Conservation (phyloP, 345 rosid species). For the Gossypium sturtianum region DNA sequence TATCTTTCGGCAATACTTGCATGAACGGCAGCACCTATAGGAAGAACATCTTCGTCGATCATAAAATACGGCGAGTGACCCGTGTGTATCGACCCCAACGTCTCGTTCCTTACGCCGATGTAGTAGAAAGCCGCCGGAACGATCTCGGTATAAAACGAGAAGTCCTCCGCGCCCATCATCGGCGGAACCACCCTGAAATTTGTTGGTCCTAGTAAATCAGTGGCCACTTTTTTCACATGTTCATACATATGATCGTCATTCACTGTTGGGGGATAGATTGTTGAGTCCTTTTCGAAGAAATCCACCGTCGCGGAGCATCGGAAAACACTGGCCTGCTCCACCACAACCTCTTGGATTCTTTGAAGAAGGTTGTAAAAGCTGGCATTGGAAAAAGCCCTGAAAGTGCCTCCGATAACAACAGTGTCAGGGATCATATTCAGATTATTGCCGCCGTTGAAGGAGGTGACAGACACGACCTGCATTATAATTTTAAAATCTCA, state of each 20-base stretch:
- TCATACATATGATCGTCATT: conserved; percentile 54
- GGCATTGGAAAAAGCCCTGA: conserved; percentile 73
- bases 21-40: conserved; percentile 73
- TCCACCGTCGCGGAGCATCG: conserved; percentile 58
- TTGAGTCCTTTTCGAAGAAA: conserved; percentile 61
- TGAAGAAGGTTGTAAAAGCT: conserved; percentile 60
- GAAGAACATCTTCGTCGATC: conserved; percentile 84
- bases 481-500: not conserved
- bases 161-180: conserved; percentile 93
- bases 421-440: conserved; percentile 41
- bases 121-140: conserved; percentile 76
- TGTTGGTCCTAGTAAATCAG: conserved; percentile 47
- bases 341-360: conserved; percentile 71
- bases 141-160: conserved; percentile 64
- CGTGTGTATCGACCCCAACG: conserved; percentile 57
- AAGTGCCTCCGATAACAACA: conserved; percentile 69
- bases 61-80: conserved; percentile 79
- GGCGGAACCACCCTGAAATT: conserved; percentile 60
- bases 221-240: conserved; percentile 67
- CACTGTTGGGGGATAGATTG: conserved; percentile 67
- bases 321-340: conserved; percentile 62
- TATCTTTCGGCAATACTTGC: conserved; percentile 83
- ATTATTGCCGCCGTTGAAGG: conserved; percentile 54
- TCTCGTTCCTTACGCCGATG: conserved; percentile 75
- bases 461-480: conserved; percentile 83